A percentile compares a stretch with the other conserved stretches of the same genome.
These are phyloP conservation scores for Sherardia arvensis DNA, from an alignment of 257 asterid genomes.

Conservation along the genomic window DNA sequence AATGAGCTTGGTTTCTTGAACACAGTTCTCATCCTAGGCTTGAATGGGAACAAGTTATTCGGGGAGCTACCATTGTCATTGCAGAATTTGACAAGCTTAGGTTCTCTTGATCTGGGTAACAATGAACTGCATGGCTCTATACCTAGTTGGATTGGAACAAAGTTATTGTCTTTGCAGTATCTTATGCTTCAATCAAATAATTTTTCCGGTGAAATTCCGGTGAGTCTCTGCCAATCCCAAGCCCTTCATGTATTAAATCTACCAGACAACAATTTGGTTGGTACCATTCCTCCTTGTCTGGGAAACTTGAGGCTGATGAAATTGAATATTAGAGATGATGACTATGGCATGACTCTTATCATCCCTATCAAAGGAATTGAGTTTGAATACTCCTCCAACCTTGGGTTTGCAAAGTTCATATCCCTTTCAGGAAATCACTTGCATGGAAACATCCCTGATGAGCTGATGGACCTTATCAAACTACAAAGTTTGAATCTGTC, in stretches of 20 bases:
- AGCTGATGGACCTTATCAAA: not conserved
- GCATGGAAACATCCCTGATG: conserved; percentile 3
- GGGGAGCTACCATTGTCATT: not conserved
- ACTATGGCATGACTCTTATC: not conserved
- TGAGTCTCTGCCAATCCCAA: conserved; percentile 12
- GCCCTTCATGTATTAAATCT: conserved; percentile 20
- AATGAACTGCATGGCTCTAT: conserved; percentile 2
- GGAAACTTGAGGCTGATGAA: no score
- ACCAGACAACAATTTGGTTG: no score
- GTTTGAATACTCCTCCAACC: not conserved
- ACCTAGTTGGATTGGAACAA: conserved; percentile 19
- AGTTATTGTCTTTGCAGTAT: not conserved
- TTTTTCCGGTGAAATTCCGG: conserved; percentile 22
- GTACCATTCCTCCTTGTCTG: no score
- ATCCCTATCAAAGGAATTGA: conserved; percentile 1
- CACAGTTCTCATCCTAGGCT: conserved; percentile 10
- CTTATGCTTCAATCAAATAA: no score
- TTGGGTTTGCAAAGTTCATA: not conserved
- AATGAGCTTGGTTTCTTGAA: conserved; percentile 11
- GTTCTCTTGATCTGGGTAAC: not conserved
- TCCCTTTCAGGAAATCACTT: conserved; percentile 1
- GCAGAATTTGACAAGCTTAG: not conserved
- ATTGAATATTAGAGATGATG: no score
- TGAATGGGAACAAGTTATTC: conserved; percentile 14
- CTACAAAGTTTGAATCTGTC: conserved; percentile 8